Percentiles rank a stretch among this genome's conserved stretches.
phyloP scores from a whole-genome alignment of 371 early-diverging fungal species.

The Parasitella parasitica region DNA sequence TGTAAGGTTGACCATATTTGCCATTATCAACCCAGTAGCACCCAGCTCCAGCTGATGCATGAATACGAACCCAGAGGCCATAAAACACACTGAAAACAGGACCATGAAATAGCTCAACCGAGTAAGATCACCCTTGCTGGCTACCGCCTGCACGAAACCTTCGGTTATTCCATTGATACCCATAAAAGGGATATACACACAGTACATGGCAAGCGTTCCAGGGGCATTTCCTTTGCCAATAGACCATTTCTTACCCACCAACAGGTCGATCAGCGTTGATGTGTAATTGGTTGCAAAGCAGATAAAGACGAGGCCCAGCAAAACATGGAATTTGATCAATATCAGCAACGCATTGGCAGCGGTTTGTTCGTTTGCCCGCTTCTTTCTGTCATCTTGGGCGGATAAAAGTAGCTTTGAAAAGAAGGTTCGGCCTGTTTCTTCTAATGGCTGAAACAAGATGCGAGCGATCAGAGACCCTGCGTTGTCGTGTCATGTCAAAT shows the following conservation, averaged over 20 bases:
- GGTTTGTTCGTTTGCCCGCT: conserved; percentile 15
- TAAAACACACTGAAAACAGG: conserved; percentile 73
- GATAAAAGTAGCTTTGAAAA: conserved; percentile 65
- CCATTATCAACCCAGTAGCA: conserved; percentile 78
- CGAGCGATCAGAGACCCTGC: conserved; percentile 87
- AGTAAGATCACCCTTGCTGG: conserved; percentile 58
- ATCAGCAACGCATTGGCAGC: conserved; percentile 60
- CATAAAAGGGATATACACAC: conserved; percentile 90
- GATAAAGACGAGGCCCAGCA: conserved; percentile 79
- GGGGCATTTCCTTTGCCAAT: conserved; percentile 47
- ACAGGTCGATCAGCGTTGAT: conserved; percentile 64
- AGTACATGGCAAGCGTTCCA: conserved; percentile 71
- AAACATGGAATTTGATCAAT: conserved; percentile 73
- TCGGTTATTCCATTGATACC: conserved; percentile 95
- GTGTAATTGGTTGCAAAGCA: conserved; percentile 87
- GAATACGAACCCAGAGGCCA: conserved; percentile 56
- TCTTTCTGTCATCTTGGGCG: not conserved
- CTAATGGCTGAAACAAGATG: conserved; percentile 91
- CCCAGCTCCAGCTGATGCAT: conserved; percentile 62
- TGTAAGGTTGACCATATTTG: conserved; percentile 83
- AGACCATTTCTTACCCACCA: conserved; percentile 70
- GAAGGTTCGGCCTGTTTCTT: conserved; percentile 84
- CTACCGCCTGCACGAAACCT: conserved; percentile 89
- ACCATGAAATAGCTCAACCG: conserved; percentile 74
- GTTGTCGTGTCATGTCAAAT: not conserved